Conservation (phyloP, 441 rosid species). For the Cnidoscolus chayamansa region DNA sequence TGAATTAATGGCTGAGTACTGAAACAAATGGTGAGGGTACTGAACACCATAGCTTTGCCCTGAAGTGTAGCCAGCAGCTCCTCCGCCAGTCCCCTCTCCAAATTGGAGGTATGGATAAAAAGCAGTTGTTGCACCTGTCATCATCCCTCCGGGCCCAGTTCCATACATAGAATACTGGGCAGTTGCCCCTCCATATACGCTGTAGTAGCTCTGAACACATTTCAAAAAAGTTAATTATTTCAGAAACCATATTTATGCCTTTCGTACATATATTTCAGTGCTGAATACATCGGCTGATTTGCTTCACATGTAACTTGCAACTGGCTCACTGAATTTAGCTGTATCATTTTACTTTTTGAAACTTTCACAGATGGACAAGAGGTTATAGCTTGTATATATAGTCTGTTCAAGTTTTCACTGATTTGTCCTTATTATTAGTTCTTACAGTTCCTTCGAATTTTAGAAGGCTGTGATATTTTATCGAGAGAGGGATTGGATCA, state of each 20-base stretch:
- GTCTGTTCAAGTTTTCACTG: too few species aligned
- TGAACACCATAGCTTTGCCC: constrained; percentile 56
- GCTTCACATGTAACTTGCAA: background rate
- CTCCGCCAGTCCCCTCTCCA: constrained; percentile 68
- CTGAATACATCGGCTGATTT: background rate
- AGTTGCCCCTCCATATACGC: constrained; percentile 71
- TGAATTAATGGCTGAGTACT: constrained; percentile 57
- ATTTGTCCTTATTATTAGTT: too few species aligned
- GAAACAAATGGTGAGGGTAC: constrained; percentile 72
- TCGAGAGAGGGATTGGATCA: constrained; percentile 17
- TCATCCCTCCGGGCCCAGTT: constrained; percentile 53
- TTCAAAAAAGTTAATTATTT: background rate
- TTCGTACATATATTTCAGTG: background rate
- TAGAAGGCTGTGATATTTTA: constrained; percentile 8
- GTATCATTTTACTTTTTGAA: background rate
- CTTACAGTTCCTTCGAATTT: too few species aligned
- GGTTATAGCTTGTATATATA: too few species aligned
- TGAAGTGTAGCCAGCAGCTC: constrained; percentile 48
- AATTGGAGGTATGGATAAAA: constrained; percentile 76
- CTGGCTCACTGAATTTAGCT: background rate
- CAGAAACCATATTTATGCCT: background rate
- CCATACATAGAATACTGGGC: constrained; percentile 77
- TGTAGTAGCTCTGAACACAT: constrained; percentile 65
- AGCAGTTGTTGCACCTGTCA: constrained; percentile 47
- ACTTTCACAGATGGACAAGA: too few species aligned